Evolutionary conservation across 441 rosid genomes (phyloP).

Genomic region (Hura crepitans): DNA sequence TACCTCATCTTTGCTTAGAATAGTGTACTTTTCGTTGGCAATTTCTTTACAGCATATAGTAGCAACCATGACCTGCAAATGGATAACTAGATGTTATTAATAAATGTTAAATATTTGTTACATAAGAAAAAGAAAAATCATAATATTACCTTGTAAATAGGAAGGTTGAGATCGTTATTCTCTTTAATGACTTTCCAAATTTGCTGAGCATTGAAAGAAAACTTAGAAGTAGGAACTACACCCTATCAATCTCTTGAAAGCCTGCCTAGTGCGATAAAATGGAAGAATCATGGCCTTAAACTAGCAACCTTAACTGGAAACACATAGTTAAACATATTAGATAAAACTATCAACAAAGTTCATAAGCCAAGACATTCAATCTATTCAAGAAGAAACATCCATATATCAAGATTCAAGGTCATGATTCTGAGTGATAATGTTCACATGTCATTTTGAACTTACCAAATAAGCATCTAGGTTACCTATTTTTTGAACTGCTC

Average conservation of each 20-base stretch:
- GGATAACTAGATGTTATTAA: conserved; percentile 17
- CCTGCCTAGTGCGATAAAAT: conserved; percentile 96
- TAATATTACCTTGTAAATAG: conserved; percentile 90
- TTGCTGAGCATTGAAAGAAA: conserved; percentile 85
- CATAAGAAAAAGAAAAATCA: not conserved
- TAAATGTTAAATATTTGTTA: not conserved
- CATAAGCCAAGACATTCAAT: conserved; percentile 12
- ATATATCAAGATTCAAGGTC: not conserved
- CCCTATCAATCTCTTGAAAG: conserved; percentile 99
- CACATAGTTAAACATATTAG: conserved; percentile 10
- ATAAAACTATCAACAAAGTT: not conserved
- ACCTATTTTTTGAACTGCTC: conserved; percentile 97
- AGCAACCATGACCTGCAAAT: conserved; percentile 95
- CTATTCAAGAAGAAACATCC: not conserved
- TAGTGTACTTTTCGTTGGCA: conserved; percentile 66
- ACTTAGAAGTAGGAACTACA: conserved; percentile 97
- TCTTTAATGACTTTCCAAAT: conserved; percentile 98
- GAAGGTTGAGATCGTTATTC: conserved; percentile 98
- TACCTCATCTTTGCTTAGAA: conserved; percentile 72
- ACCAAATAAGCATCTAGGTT: conserved; percentile 4
- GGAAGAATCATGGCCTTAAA: conserved; percentile 83
- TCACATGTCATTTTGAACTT: not conserved
- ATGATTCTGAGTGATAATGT: too few species aligned
- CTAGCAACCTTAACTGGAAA: conserved; percentile 55
- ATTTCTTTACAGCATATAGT: conserved; percentile 99